Evolutionary conservation across 2,329 filamentous ascomycete genomes (phyloP).

Genomic region (Pseudogymnoascus sp.): DNA sequence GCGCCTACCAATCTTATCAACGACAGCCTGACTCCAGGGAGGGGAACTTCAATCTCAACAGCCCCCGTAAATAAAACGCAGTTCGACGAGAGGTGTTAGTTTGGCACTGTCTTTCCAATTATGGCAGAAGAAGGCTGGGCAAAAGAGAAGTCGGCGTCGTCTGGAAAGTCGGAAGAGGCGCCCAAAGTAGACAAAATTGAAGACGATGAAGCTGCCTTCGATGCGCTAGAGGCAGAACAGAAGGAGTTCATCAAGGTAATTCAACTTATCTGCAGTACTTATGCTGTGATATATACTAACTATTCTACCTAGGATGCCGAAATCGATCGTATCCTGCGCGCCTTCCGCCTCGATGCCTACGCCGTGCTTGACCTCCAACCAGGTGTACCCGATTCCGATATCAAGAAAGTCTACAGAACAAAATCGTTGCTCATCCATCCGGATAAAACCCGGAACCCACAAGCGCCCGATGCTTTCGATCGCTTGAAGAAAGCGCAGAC

Average conservation of each 20-base stretch:
- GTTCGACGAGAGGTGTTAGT: neutral
- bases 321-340: slow-evolving; percentile 86
- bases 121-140: slow-evolving; percentile 10
- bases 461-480: slow-evolving; percentile 91
- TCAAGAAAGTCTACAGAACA: slow-evolving; percentile 88
- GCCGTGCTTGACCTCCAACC: slow-evolving; percentile 93
- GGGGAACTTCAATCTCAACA: neutral
- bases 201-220: slow-evolving; percentile 67
- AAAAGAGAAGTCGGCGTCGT: slow-evolving; percentile 3
- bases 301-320: slow-evolving; percentile 66
- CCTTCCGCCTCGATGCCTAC: slow-evolving; percentile 78
- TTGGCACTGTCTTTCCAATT: slow-evolving; percentile 16
- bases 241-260: slow-evolving; percentile 84
- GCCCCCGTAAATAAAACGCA: neutral
- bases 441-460: slow-evolving; percentile 89
- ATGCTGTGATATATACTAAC: neutral
- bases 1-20: neutral
- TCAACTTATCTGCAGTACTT: neutral
- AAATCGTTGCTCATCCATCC: slow-evolving; percentile 99
- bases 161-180: slow-evolving; percentile 21
- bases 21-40: neutral
- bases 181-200: slow-evolving; percentile 23
- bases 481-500: slow-evolving; percentile 91
- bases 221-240: slow-evolving; percentile 73
- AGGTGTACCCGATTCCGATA: slow-evolving; percentile 90